phyloP scores from a whole-genome alignment of 371 early-diverging fungal genomes.

The Rhizopus sp. region DNA sequence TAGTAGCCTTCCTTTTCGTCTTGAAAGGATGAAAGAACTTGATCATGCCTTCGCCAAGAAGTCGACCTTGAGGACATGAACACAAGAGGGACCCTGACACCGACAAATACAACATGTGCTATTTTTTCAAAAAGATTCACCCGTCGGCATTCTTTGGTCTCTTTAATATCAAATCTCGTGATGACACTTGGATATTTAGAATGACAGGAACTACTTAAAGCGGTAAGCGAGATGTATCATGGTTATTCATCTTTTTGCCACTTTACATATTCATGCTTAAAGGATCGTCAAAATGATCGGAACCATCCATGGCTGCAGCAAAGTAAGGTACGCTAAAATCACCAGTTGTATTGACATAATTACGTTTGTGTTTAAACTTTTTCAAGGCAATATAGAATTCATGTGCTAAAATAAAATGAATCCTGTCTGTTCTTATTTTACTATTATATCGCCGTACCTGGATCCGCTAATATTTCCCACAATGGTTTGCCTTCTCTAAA shows the following conservation, averaged over 20 bases:
- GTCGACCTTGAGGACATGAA: not conserved
- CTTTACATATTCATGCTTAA: conserved; percentile 7
- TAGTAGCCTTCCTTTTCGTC: not conserved
- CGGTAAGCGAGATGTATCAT: not conserved
- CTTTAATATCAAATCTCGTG: conserved; percentile 3
- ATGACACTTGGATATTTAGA: conserved; percentile 4
- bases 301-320: conserved; percentile 4
- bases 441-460: not conserved
- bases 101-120: not conserved
- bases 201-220: conserved; percentile 4
- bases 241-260: not conserved
- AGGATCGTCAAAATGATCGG: conserved; percentile 4
- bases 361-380: conserved; percentile 8
- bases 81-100: not conserved
- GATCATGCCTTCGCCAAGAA: not conserved
- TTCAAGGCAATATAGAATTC: conserved; percentile 1
- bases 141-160: not conserved
- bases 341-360: conserved; percentile 6
- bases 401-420: not conserved
- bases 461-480: conserved; percentile 2
- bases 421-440: not conserved
- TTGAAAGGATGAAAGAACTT: not conserved
- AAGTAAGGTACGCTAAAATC: conserved; percentile 7
- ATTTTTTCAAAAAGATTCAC: not conserved
- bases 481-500: conserved; percentile 4